Evolutionary conservation across 148 eudicot species (phyloP).

Genomic region (Vaccinium vitisidaea): DNA sequence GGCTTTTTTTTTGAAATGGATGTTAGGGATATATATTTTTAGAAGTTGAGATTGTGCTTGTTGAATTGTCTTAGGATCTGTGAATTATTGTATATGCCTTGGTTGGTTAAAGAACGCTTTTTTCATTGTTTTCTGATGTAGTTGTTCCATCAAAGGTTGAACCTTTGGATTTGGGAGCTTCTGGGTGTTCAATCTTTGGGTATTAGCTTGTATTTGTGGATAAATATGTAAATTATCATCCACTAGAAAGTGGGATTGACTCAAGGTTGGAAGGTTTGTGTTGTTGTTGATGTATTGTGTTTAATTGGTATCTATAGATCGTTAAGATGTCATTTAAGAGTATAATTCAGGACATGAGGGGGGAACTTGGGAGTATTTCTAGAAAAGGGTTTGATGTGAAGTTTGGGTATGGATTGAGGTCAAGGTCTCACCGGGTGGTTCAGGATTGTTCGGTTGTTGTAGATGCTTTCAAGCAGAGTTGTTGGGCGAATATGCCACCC

Average conservation of each 20-base stretch:
- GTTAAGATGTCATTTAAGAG: conserved; percentile 65
- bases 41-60: not conserved
- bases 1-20: not conserved
- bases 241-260: not conserved
- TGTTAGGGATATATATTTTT: not conserved
- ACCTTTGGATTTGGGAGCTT: not conserved
- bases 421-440: conserved; percentile 75
- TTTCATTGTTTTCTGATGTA: not conserved
- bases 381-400: conserved; percentile 69
- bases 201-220: not conserved
- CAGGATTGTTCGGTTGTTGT: conserved; percentile 51
- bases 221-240: not conserved
- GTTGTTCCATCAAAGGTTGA: conserved; percentile 11
- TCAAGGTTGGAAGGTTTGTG: not conserved
- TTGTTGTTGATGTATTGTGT: not conserved
- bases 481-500: conserved; percentile 93
- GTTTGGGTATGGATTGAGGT: conserved; percentile 59
- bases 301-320: not conserved
- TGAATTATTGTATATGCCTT: conserved; percentile 4
- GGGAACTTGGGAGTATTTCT: conserved; percentile 73
- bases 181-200: not conserved
- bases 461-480: conserved; percentile 75
- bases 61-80: conserved; percentile 8
- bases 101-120: not conserved
- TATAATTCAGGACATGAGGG: conserved; percentile 77